Base-by-base conservation (phyloP, 768 basidiomycete species). In the Zangia roseola region DNA sequence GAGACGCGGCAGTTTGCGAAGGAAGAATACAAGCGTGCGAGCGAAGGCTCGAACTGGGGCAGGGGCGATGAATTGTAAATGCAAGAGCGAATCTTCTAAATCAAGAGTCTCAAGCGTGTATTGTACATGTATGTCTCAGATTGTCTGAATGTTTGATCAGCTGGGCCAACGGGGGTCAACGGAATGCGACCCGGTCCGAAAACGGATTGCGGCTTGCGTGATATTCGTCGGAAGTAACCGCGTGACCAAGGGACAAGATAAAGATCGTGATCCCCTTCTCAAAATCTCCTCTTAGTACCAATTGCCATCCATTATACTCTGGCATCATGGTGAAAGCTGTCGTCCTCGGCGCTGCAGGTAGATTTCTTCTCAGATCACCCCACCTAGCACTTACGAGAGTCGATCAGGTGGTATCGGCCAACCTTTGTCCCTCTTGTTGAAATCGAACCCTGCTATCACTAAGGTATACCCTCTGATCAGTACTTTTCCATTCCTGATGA, bases 321-420 rank as follows among this genome's bases (percentile, higher is more conserved):
- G 20, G 13, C 16, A 61, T 52, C 59, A 66, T 62, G 66, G 68
- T 68, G 21, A 93, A 94, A 72, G 91, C 83, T 76, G 92, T 91
- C 66, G 93, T 98, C 58, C 94, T 98, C 67, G 94, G 94, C 70
- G 94, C 94, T 74, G 87, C 91, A 70, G 93, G 91, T 91, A 60
- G 45, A 72, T 4, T 55, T 13, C 31, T 39, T 5, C 19, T 37
- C 42, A 8, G 6, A 10, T 13, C 10, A 20, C 14, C 21, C 40
- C 26, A 19, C 26, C 24, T 9, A 45, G 40, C 30, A 16, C 48
- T 60, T 21, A 55, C 40, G 24, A 17, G n/a, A 21, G 17, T 0
- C 41, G 33, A 44, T 33, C 55, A 92, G 93, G 92, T 69, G 94
- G 94, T 70, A 97, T 97, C 63, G 95, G 95, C 65, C 95, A 97